These are phyloP conservation scores for Vaccinium corymbosum DNA, from an alignment of 148 eudicot genomes.

Conservation along the genomic window DNA sequence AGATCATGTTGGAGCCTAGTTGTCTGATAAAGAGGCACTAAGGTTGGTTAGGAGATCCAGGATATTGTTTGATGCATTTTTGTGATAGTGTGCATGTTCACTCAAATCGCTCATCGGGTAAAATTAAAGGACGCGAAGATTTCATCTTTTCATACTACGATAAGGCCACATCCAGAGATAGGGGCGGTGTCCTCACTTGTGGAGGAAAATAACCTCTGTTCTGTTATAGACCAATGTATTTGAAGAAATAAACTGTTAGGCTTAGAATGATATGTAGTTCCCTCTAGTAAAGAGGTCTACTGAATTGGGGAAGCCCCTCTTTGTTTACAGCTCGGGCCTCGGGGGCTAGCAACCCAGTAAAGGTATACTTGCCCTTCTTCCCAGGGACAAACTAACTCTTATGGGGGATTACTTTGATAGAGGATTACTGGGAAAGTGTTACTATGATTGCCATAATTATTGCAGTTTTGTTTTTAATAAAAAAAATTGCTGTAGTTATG, in stretches of 20 bases:
- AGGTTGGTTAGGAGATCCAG: background rate
- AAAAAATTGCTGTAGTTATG: background rate
- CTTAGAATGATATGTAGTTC: background rate
- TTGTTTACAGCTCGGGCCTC: background rate
- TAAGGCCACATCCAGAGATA: background rate
- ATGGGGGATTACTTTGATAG: background rate
- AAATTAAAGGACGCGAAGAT: background rate
- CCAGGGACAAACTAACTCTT: background rate
- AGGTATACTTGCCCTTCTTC: background rate
- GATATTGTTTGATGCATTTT: background rate
- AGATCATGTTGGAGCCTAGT: background rate
- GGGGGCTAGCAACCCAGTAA: background rate
- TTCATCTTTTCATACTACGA: background rate
- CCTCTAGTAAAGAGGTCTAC: background rate
- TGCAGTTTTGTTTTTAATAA: background rate
- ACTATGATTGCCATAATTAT: background rate
- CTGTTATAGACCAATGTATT: background rate
- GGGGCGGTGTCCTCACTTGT: background rate
- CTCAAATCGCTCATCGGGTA: background rate
- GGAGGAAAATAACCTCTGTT: background rate
- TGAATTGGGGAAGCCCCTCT: background rate
- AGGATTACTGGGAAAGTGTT: background rate
- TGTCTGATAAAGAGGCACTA: background rate
- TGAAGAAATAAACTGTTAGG: background rate
- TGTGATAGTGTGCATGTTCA: background rate